Evolutionary conservation across 352 stramenopile genomes (phyloP).

Genomic region (Phytophthora melonis): DNA sequence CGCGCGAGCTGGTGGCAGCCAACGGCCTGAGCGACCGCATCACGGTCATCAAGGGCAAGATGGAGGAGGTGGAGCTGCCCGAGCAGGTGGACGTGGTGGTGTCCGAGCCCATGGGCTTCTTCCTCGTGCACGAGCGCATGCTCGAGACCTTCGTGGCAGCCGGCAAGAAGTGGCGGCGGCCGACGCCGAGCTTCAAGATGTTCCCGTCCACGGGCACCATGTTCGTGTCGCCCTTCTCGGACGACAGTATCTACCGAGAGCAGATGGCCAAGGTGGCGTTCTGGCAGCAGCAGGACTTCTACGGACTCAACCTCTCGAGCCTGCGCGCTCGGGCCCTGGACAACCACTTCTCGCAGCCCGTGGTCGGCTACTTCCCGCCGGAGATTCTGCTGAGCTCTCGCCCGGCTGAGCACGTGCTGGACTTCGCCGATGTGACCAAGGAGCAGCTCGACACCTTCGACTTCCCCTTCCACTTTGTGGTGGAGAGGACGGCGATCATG

Average conservation of each 20-base stretch:
- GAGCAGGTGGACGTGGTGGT: slow-evolving; percentile 99
- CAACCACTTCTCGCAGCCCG: slow-evolving; percentile 97
- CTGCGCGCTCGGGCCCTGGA: slow-evolving; percentile 95
- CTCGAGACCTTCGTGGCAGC: slow-evolving; percentile 97
- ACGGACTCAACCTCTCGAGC: slow-evolving; percentile 96
- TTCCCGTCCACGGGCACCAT: slow-evolving; percentile 98
- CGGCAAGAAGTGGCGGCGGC: slow-evolving; percentile 95
- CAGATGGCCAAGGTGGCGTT: slow-evolving; percentile 94
- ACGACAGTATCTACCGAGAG: slow-evolving; percentile 95
- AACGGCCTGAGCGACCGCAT: slow-evolving; percentile 97
- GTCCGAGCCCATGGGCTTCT: slow-evolving; percentile 99
- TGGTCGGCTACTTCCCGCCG: slow-evolving; percentile 94
- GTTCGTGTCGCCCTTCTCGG: slow-evolving; percentile 95
- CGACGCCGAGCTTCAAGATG: slow-evolving; percentile 86
- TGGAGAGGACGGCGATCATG: slow-evolving; percentile 93
- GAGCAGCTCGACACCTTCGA: slow-evolving; percentile 91
- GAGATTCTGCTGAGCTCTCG: slow-evolving; percentile 75
- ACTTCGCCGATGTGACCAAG: slow-evolving; percentile 84
- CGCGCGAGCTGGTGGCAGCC: slow-evolving; percentile 92
- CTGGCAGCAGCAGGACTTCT: slow-evolving; percentile 97
- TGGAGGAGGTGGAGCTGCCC: slow-evolving; percentile 97
- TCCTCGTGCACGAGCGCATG: slow-evolving; percentile 99
- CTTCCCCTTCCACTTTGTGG: slow-evolving; percentile 91
- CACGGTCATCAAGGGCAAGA: slow-evolving; percentile 97
- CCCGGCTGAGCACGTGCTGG: slow-evolving; percentile 75